Conservation (phyloP, 805 yeast genomes). For the Pichia eremophila region DNA sequence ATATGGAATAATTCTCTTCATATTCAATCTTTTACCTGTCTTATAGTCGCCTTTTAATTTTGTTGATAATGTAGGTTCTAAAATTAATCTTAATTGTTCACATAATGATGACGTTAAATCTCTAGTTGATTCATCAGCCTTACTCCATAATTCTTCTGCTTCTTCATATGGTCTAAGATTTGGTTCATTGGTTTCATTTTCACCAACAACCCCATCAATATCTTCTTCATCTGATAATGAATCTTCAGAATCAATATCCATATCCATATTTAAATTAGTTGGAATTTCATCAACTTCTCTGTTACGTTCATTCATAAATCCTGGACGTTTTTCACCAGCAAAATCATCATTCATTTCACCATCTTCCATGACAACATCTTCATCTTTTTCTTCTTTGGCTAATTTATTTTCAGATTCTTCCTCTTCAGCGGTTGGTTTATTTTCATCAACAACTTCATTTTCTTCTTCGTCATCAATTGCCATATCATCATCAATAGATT, state of each 20-base stretch:
- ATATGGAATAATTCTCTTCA: conserved; percentile 95
- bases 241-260: conserved; percentile 21
- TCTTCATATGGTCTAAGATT: conserved; percentile 33
- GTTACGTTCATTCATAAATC: conserved; percentile 15
- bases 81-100: conserved; percentile 84
- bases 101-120: conserved; percentile 81
- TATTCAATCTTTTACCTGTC: conserved; percentile 92
- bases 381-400: conserved; percentile 13
- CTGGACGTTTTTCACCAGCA: conserved; percentile 13
- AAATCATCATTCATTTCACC: conserved; percentile 14
- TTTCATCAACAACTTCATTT: conserved; percentile 24
- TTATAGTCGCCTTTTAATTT: conserved; percentile 92
- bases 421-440: conserved; percentile 11
- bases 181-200: conserved; percentile 10
- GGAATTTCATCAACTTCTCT: conserved; percentile 21
- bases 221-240: conserved; percentile 22
- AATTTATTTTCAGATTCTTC: conserved; percentile 12
- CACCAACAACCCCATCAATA: conserved; percentile 11
- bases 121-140: conserved; percentile 75
- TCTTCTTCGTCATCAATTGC: conserved; percentile 66
- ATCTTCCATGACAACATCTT: conserved; percentile 24
- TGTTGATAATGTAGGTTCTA: conserved; percentile 95
- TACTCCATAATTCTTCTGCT: conserved; percentile 73
- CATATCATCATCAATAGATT: conserved; percentile 66
- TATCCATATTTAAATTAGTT: conserved; percentile 37